A percentile compares a stretch with the other conserved stretches of the same genome.
Evolutionary conservation across 495 filamentous ascomycete genomes (phyloP).

Genomic region (Penicillium mononematosum): DNA sequence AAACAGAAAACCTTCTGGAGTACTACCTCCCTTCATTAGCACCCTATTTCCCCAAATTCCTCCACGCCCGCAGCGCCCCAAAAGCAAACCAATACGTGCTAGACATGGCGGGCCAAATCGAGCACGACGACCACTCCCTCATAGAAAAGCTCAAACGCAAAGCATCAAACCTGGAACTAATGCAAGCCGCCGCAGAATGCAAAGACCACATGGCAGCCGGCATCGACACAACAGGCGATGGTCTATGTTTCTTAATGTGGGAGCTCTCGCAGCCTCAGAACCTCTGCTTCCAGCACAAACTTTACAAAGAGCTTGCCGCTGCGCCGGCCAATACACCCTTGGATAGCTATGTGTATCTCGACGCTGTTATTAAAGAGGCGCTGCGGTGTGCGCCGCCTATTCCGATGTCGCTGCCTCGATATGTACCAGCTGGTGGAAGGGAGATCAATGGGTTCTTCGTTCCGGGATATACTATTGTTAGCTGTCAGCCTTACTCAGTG

Average conservation of each 20-base stretch:
- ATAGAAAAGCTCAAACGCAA: slow-evolving; percentile 36
- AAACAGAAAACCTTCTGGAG: slow-evolving; percentile 29
- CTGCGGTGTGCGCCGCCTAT: slow-evolving; percentile 62
- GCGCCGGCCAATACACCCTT: slow-evolving; percentile 28
- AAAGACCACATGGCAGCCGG: slow-evolving; percentile 56
- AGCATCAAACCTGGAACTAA: slow-evolving; percentile 23
- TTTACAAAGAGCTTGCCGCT: slow-evolving; percentile 48
- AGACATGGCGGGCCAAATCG: slow-evolving; percentile 23
- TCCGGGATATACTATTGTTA: slow-evolving; percentile 62
- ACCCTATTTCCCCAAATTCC: slow-evolving; percentile 29
- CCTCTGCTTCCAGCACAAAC: slow-evolving; percentile 39
- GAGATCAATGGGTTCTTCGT: slow-evolving; percentile 44
- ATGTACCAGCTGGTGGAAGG: slow-evolving; percentile 49
- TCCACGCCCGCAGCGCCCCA: slow-evolving; percentile 31
- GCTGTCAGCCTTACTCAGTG: slow-evolving; percentile 64
- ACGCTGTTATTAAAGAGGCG: slow-evolving; percentile 61
- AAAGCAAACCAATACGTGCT: slow-evolving; percentile 35
- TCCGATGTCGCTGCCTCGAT: slow-evolving; percentile 64
- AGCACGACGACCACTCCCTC: slow-evolving; percentile 29
- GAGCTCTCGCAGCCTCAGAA: slow-evolving; percentile 58
- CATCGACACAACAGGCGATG: slow-evolving; percentile 67
- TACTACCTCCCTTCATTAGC: slow-evolving; percentile 30
- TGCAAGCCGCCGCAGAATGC: slow-evolving; percentile 46
- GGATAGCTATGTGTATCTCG: slow-evolving; percentile 57
- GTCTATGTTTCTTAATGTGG: slow-evolving; percentile 65